phyloP scores from a whole-genome alignment of 306 rosid species.

The Prunus padus region DNA sequence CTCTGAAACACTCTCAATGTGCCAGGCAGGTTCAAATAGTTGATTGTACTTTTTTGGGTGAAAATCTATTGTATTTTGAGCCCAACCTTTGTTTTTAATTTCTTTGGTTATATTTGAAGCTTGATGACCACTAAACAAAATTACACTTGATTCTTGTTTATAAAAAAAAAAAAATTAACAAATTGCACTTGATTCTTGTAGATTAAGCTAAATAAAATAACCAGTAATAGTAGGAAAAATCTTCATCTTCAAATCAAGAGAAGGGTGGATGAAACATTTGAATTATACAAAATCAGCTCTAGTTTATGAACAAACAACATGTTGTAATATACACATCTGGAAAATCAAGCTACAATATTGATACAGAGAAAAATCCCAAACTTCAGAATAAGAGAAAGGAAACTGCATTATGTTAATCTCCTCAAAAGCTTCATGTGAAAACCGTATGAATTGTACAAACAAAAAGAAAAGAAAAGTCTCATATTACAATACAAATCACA shows the following conservation, averaged over 20 bases:
- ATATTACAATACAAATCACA: neutral
- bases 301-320: constrained; percentile 9
- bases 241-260: no score
- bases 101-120: no score
- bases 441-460: neutral
- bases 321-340: neutral
- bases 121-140: no score
- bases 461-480: neutral
- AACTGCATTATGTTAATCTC: neutral
- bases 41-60: no score
- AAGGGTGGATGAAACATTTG: neutral
- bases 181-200: no score
- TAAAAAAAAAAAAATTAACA: no score
- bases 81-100: no score
- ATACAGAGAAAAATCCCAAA: neutral
- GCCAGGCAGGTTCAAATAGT: no score
- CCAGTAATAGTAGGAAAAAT: neutral
- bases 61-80: no score
- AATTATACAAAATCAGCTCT: neutral
- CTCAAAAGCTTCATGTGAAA: constrained; percentile 6
- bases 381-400: neutral
- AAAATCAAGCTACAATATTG: neutral
- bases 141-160: no score
- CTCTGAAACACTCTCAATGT: no score
- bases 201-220: no score